A percentile compares a stretch with the other conserved stretches of the same genome.
Conservation (phyloP, 352 stramenopile species). For the Paralagenidium karlingii region DNA sequence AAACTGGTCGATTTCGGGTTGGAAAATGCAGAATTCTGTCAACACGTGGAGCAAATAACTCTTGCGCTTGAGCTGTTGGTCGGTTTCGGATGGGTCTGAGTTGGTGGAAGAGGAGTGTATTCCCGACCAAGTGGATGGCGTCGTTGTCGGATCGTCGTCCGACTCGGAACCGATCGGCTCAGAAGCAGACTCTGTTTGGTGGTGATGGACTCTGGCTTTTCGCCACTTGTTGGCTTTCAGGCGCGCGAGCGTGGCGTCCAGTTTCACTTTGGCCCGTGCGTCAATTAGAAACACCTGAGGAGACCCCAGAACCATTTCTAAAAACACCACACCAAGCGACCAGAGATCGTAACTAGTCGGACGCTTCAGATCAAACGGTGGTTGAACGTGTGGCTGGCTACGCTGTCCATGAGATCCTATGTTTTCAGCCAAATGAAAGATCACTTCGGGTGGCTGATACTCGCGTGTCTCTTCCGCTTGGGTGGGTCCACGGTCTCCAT, state of each 20-base stretch:
- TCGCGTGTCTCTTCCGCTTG: constrained; percentile 89
- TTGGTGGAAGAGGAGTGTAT: no score
- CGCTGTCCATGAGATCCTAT: no score
- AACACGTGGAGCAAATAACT: constrained; percentile 69
- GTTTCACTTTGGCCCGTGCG: constrained; percentile 77
- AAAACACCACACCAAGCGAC: constrained; percentile 91
- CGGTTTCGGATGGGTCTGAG: no score
- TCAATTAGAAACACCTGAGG: constrained; percentile 79
- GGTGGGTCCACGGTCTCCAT: constrained; percentile 58
- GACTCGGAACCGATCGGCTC: no score
- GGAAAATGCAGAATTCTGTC: constrained; percentile 76
- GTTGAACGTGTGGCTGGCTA: no score
- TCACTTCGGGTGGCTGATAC: constrained; percentile 91
- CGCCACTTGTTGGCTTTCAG: no score
- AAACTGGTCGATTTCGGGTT: constrained; percentile 37
- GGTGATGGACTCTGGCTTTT: no score
- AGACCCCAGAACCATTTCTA: constrained; percentile 93
- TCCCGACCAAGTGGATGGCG: no score
- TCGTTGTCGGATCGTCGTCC: no score
- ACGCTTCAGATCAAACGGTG: constrained; percentile 42
- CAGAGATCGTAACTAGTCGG: constrained; percentile 83
- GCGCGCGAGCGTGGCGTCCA: constrained; percentile 79
- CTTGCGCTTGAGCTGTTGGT: constrained; percentile 23
- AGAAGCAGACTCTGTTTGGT: no score
- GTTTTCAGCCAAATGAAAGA: constrained; percentile 40